Evolutionary conservation across 768 basidiomycete species (phyloP).

Genomic region (Suillus paluster): DNA sequence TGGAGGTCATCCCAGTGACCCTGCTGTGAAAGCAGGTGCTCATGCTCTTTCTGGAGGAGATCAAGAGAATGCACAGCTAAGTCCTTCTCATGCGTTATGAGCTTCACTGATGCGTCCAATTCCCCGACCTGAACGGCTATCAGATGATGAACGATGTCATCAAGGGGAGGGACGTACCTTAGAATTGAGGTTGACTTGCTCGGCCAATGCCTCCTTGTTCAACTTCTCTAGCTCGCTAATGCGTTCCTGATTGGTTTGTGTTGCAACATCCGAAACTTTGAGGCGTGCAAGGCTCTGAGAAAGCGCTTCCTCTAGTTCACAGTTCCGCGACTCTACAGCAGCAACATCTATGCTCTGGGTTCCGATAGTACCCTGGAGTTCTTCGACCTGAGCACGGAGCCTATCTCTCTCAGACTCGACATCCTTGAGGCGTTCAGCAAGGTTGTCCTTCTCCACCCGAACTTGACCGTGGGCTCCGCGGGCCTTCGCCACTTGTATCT

Average conservation of each 20-base stretch:
- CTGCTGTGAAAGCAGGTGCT: constrained; percentile 63
- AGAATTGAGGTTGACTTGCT: constrained; percentile 58
- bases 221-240: constrained; percentile 65
- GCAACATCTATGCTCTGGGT: constrained; percentile 51
- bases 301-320: constrained; percentile 75
- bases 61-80: constrained; percentile 52
- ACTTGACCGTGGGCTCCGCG: constrained; percentile 78
- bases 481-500: constrained; percentile 75
- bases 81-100: constrained; percentile 68
- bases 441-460: constrained; percentile 79
- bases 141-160: neutral
- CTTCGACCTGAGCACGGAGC: constrained; percentile 58
- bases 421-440: constrained; percentile 62
- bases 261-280: constrained; percentile 71
- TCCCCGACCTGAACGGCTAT: constrained; percentile 54
- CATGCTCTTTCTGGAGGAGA: constrained; percentile 61
- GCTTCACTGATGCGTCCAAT: constrained; percentile 60
- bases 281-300: constrained; percentile 71
- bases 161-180: constrained; percentile 51
- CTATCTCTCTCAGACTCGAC: constrained; percentile 70
- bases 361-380: constrained; percentile 48
- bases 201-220: constrained; percentile 56
- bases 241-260: constrained; percentile 62
- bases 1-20: constrained; percentile 81
- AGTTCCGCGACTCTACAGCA: constrained; percentile 52